Evolutionary conservation across 345 rosid genomes (phyloP).

Genomic region (Eucalyptus globulus): DNA sequence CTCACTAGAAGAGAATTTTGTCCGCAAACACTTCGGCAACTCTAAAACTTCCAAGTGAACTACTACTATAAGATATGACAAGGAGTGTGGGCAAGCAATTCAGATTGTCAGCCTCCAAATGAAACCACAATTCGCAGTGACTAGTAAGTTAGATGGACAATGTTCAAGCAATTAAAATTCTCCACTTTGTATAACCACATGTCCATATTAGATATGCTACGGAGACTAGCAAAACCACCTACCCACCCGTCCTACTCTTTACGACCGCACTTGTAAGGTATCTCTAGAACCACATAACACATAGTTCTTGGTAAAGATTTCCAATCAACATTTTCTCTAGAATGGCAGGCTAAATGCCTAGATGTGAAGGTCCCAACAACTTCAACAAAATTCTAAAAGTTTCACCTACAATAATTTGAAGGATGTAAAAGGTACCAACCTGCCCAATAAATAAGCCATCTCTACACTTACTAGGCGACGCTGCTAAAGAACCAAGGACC

Average conservation of each 20-base stretch:
- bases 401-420: not conserved
- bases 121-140: not conserved
- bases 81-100: not conserved
- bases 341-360: not conserved
- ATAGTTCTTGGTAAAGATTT: not conserved
- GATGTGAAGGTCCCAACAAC: not conserved
- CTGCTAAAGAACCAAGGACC: too few relatives aligned
- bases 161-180: not conserved
- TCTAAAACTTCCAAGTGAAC: slow-evolving; percentile 56
- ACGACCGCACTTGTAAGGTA: not conserved
- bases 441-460: slow-evolving; percentile 90
- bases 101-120: not conserved
- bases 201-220: not conserved
- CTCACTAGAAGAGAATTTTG: slow-evolving; percentile 52
- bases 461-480: not conserved
- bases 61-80: not conserved
- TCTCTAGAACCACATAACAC: not conserved
- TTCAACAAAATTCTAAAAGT: not conserved
- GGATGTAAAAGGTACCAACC: slow-evolving; percentile 15
- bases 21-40: slow-evolving; percentile 62
- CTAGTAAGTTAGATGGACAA: not conserved
- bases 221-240: not conserved
- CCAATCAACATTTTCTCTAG: not conserved
- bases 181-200: not conserved
- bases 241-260: not conserved